phyloP scores from a whole-genome alignment of 2,329 filamentous ascomycete genomes.

The Trichoderma sp. region DNA sequence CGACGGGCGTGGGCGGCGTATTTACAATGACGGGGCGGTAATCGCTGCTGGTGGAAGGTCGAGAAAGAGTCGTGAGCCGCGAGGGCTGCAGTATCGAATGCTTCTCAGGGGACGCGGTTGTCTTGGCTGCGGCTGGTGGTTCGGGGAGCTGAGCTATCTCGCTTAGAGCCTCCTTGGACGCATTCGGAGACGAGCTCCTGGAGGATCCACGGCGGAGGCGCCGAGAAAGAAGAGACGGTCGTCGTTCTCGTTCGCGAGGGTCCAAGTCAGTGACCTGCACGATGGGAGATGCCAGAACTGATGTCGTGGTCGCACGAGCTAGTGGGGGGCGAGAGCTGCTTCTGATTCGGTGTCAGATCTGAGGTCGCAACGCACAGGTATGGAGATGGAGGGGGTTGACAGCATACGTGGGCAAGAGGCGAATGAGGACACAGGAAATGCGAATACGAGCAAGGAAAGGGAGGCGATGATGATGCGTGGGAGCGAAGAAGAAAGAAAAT shows the following conservation, averaged over 20 bases:
- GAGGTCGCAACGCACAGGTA: neutral
- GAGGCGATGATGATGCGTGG: neutral
- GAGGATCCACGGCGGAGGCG: slow-evolving; percentile 57
- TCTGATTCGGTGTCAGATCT: slow-evolving; percentile 13
- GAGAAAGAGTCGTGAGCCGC: slow-evolving; percentile 35
- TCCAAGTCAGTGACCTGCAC: slow-evolving; percentile 55
- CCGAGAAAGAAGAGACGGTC: slow-evolving; percentile 50
- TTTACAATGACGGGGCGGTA: slow-evolving; percentile 58
- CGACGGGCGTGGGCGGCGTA: slow-evolving; percentile 63
- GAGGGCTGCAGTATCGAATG: slow-evolving; percentile 29
- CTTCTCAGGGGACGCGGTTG: slow-evolving; percentile 29
- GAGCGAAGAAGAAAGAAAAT: neutral
- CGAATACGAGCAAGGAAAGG: slow-evolving; percentile 9
- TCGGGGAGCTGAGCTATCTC: slow-evolving; percentile 26
- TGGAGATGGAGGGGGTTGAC: slow-evolving; percentile 5
- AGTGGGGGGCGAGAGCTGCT: slow-evolving; percentile 28
- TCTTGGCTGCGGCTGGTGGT: slow-evolving; percentile 30
- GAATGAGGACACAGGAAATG: neutral
- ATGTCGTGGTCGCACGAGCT: slow-evolving; percentile 34
- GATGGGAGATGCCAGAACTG: slow-evolving; percentile 62
- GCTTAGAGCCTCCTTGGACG: slow-evolving; percentile 13
- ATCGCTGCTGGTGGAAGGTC: slow-evolving; percentile 48
- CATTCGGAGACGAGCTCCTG: slow-evolving; percentile 16
- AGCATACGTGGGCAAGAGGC: slow-evolving; percentile 5
- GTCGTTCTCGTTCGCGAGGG: slow-evolving; percentile 28